phyloP scores from a whole-genome alignment of 108 stramenopile genomes.

The Epipyxis sp. region DNA sequence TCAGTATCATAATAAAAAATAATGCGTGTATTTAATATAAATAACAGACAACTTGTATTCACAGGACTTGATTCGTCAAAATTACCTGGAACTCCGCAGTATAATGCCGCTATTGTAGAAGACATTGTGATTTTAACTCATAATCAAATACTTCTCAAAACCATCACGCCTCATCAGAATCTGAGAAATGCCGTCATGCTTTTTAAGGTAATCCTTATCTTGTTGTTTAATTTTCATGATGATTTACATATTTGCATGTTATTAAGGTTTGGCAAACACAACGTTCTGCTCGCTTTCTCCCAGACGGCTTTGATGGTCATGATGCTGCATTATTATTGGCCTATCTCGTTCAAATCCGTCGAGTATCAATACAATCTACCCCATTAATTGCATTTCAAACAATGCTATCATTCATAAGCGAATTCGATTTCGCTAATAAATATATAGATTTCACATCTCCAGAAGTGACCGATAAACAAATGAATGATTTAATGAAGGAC shows the following conservation, averaged over 20 bases:
- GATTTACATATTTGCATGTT: too few species aligned
- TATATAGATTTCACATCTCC: neutral
- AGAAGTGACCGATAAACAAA: too few species aligned
- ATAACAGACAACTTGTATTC: too few species aligned
- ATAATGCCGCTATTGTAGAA: slow-evolving; percentile 47
- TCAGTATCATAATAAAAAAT: too few species aligned
- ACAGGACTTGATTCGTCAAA: neutral
- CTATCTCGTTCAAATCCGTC: neutral
- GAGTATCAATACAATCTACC: neutral
- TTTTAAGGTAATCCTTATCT: too few species aligned
- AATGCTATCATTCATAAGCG: neutral
- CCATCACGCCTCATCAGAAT: neutral
- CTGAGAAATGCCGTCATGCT: neutral
- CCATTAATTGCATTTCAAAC: neutral
- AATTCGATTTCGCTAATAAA: neutral
- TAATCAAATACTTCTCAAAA: neutral
- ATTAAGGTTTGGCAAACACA: slow-evolving; percentile 8
- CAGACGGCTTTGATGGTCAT: slow-evolving; percentile 2
- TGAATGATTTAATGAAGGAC: too few species aligned
- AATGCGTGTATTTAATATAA: too few species aligned
- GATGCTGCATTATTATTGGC: neutral
- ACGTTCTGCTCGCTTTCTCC: neutral
- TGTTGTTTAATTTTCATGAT: too few species aligned
- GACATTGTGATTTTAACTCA: slow-evolving; percentile 31
- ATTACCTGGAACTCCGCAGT: slow-evolving; percentile 44